A percentile compares a stretch with the other conserved stretches of the same genome.
These are phyloP conservation scores for Malania oleifera DNA, from an alignment of 164 flowering plant species.

Conservation along the genomic window DNA sequence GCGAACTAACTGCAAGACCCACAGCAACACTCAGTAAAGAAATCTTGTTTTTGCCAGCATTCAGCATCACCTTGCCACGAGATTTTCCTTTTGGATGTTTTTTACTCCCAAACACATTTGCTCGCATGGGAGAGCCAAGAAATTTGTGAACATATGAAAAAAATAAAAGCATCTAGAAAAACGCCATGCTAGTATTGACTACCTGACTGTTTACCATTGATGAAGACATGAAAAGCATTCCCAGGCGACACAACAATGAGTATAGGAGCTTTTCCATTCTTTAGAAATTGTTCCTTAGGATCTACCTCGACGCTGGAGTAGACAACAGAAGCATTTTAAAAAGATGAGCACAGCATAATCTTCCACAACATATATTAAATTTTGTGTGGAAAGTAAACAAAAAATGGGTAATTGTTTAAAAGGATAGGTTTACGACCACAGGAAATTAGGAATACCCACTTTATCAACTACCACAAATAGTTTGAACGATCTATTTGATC, in stretches of 20 bases:
- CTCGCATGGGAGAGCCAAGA: conserved; percentile 26
- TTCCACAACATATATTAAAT: too few species aligned
- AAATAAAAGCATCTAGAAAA: too few species aligned
- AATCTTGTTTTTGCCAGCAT: conserved; percentile 69
- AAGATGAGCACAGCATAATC: background rate
- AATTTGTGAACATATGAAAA: background rate
- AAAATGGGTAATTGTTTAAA: background rate
- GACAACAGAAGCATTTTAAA: background rate
- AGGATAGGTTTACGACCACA: background rate
- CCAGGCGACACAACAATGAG: conserved; percentile 82
- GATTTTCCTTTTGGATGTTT: conserved; percentile 59
- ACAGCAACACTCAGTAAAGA: conserved; percentile 74
- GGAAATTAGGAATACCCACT: too few species aligned
- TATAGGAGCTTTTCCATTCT: conserved; percentile 51
- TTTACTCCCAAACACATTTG: conserved; percentile 64
- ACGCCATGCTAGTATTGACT: background rate
- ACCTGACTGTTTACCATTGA: conserved; percentile 79
- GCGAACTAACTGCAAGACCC: conserved; percentile 78
- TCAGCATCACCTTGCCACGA: conserved; percentile 43
- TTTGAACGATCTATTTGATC: conserved; percentile 82
- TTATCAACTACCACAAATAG: conserved; percentile 88
- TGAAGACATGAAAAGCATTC: conserved; percentile 76
- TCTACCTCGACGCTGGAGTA: conserved; percentile 49
- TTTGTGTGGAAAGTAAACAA: too few species aligned
- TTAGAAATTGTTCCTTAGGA: conserved; percentile 54